Conservation (phyloP, 495 filamentous ascomycete genomes). For the Rhypophila decipiens region DNA sequence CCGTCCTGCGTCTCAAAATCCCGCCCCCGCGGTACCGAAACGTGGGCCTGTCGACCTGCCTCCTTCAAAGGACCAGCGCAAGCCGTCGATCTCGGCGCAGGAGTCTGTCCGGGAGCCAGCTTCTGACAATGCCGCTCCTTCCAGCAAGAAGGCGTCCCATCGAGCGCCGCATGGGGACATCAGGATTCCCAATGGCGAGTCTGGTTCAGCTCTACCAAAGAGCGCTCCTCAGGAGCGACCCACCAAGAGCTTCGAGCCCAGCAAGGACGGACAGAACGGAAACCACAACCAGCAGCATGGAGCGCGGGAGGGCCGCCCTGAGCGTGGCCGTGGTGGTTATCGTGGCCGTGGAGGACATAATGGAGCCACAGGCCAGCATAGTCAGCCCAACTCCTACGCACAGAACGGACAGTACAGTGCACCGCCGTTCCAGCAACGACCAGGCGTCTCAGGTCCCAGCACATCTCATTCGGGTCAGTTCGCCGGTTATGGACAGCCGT, state of each 20-base stretch:
- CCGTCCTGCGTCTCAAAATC: conserved; percentile 15
- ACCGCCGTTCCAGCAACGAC: conserved; percentile 19
- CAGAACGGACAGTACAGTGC: conserved; percentile 21
- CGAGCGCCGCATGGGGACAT: conserved; percentile 20
- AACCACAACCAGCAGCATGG: conserved; percentile 18
- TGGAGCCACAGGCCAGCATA: conserved; percentile 8
- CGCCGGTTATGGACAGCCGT: conserved; percentile 9
- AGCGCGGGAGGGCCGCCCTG: conserved; percentile 29
- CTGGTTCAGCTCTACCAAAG: conserved; percentile 3
- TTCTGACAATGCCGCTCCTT: too few relatives aligned
- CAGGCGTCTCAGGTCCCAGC: conserved; percentile 14
- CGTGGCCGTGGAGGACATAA: conserved; percentile 31
- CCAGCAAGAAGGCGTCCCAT: conserved; percentile 13
- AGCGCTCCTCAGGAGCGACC: conserved; percentile 13
- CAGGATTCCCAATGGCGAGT: conserved; percentile 13
- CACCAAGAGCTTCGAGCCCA: conserved; percentile 8
- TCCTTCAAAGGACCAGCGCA: conserved; percentile 37
- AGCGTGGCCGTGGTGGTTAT: conserved; percentile 34
- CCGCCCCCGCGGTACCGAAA: conserved; percentile 31
- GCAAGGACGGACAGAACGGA: conserved; percentile 18
- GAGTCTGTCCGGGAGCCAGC: too few relatives aligned
- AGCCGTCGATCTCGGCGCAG: conserved; percentile 22
- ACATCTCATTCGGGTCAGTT: conserved; percentile 18
- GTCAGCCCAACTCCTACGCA: conserved; percentile 6
- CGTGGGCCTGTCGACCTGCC: conserved; percentile 41